Percentiles rank a stretch among this genome's conserved stretches.
These are phyloP conservation scores for Fusarium chaquense DNA, from an alignment of 2,329 filamentous ascomycete species.

Conservation along the genomic window DNA sequence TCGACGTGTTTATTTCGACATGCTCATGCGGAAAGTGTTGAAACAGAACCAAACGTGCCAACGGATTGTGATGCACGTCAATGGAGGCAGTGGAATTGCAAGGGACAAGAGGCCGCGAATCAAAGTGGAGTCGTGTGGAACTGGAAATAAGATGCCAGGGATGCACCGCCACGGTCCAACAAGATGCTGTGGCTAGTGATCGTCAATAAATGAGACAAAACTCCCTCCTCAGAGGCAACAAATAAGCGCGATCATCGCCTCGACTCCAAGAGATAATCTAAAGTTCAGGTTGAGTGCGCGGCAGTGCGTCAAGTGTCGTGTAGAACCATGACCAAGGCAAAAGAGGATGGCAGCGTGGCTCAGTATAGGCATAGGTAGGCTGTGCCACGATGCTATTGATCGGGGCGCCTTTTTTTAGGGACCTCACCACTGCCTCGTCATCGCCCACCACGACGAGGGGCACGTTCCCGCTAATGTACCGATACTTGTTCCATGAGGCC, in stretches of 20 bases:
- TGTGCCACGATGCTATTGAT: slow-evolving; percentile 44
- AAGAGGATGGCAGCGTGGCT: slow-evolving; percentile 40
- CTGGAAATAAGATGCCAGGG: slow-evolving; percentile 22
- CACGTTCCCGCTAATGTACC: slow-evolving; percentile 47
- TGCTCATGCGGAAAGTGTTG: slow-evolving; percentile 22
- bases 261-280: not conserved
- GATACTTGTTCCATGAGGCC: slow-evolving; percentile 41
- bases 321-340: not conserved
- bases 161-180: slow-evolving; percentile 26
- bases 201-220: not conserved
- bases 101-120: slow-evolving; percentile 45
- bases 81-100: slow-evolving; percentile 39
- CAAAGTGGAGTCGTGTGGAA: slow-evolving; percentile 34
- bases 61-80: slow-evolving; percentile 33
- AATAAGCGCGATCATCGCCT: slow-evolving; percentile 24
- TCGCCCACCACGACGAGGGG: slow-evolving; percentile 49
- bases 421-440: slow-evolving; percentile 56
- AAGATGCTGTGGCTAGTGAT: slow-evolving; percentile 32
- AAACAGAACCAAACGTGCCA: slow-evolving; percentile 28
- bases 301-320: slow-evolving; percentile 34
- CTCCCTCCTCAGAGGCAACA: slow-evolving; percentile 20
- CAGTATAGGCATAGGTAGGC: slow-evolving; percentile 20
- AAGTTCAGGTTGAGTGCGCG: slow-evolving; percentile 9
- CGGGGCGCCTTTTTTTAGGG: slow-evolving; percentile 30
- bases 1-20: slow-evolving; percentile 1